Percentiles rank a stretch among this genome's conserved stretches.
Evolutionary conservation across 176 grass and related monocot species (phyloP).

Genomic region (Metroxylon sagu): DNA sequence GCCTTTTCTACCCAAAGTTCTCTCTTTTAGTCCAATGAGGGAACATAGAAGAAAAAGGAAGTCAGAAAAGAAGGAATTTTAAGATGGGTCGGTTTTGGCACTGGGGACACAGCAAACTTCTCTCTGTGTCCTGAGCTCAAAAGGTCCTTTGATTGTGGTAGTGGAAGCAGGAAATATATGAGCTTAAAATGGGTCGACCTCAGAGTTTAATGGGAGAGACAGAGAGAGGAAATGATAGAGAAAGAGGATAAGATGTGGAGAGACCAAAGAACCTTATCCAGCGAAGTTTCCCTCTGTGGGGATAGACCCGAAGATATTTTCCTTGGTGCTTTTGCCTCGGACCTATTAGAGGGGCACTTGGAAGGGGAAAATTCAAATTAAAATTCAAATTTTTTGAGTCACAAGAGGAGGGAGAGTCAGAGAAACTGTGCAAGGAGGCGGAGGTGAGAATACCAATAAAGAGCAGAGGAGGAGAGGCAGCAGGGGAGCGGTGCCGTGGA

Average conservation of each 20-base stretch:
- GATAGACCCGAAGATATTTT: slow-evolving; percentile 5
- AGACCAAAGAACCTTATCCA: background rate
- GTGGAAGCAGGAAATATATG: background rate
- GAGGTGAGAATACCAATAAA: background rate
- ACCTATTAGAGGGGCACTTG: background rate
- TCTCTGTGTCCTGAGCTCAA: too few relatives aligned
- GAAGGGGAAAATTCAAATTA: too few relatives aligned
- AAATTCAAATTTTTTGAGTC: too few relatives aligned
- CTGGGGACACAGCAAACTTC: too few relatives aligned
- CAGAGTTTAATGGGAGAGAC: background rate
- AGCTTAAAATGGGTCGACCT: background rate
- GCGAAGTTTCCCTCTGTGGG: background rate
- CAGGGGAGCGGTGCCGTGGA: background rate
- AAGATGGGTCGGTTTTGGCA: too few relatives aligned
- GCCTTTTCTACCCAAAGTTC: too few relatives aligned
- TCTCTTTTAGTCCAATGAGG: too few relatives aligned
- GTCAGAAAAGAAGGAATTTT: too few relatives aligned
- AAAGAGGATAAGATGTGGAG: slow-evolving; percentile 2
- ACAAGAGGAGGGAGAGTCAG: too few relatives aligned
- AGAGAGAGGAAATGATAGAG: background rate
- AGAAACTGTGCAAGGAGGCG: background rate
- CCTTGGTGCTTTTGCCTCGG: background rate
- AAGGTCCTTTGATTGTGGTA: background rate
- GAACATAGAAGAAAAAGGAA: too few relatives aligned
- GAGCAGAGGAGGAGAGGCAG: background rate